Base-by-base conservation (phyloP, 1,284 basidiomycete genomes). In the Gymnopus androsaceus region DNA sequence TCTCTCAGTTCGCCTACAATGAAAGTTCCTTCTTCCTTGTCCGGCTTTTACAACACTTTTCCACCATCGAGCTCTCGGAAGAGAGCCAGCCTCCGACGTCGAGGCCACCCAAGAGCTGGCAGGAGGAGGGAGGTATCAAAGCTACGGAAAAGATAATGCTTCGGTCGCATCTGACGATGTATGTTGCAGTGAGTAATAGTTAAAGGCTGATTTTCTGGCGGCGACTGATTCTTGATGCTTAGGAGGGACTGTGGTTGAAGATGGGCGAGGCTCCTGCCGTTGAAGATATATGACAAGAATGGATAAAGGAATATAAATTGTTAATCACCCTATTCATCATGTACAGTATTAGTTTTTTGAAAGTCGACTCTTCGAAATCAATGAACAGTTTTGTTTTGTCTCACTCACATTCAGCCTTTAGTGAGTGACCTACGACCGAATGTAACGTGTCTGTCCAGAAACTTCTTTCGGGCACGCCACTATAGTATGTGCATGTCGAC, bases 41-140 rank as follows among this genome's bases (percentile, higher is more conserved):
- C 36, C 69, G 73, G 9, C 65, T 75, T 3, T 59, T 77, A 6
- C 83, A 85, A 65, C 70, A 64, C 12, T 83, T 84, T 64, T 71
- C 74, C 1, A 60, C 56, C 0, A 76, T 86, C 55, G 64, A 59
- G 4, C 66, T 84, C 7, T 80, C 71, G 1, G 71, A 63, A 17
- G 72, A 77, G 21, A 70, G 68, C 0, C 75, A 78, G 50, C 72
- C 74, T 2, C 57, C 62, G 12, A 66, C 67, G 15, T 65, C 67
- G 0, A 62, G 64, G 17, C 72, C 74, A 1, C 74, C 72, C 4
- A 57, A 55, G 6, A 64, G 66, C 17, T 78, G 75, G 77, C 63
- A 42, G 49, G 21, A 50, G 14, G 36, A 37, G 23, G 59, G 59
- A 5, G 69, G 70, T 0, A 65, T 66, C 8, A 72, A 75, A 59